Conservation (phyloP, 208 protist genomes). For the Strigomonas culicis region DNA sequence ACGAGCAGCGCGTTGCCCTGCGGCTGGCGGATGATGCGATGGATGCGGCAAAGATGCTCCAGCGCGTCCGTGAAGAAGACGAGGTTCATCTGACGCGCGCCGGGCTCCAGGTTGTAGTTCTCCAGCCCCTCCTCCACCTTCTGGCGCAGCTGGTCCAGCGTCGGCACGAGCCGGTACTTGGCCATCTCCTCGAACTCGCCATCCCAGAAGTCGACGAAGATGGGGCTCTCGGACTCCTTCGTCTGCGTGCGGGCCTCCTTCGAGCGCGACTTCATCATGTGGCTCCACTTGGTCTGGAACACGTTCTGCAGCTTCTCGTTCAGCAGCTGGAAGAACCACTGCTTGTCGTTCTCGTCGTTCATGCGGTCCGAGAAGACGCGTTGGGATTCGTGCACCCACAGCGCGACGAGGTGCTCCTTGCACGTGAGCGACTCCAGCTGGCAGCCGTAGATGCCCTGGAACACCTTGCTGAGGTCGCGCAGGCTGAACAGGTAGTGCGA, state of each 20-base stretch:
- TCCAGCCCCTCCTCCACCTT: conserved; percentile 93
- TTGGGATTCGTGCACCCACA: conserved; percentile 98
- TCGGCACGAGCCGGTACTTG: conserved; percentile 94
- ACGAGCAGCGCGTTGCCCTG: conserved; percentile 97
- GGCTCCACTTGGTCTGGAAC: conserved; percentile 93
- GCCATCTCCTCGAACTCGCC: conserved; percentile 91
- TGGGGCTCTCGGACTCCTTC: conserved; percentile 82
- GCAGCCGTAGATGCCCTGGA: conserved; percentile 95
- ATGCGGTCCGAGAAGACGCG: conserved; percentile 98
- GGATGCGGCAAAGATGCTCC: conserved; percentile 96
- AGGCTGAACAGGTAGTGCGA: conserved; percentile 99
- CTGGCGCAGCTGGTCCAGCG: conserved; percentile 80
- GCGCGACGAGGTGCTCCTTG: conserved; percentile 92
- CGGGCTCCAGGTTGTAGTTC: conserved; percentile 93
- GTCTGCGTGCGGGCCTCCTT: conserved; percentile 34
- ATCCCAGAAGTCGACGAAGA: conserved; percentile 96
- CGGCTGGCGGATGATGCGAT: conserved; percentile 95
- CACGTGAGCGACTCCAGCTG: conserved; percentile 87
- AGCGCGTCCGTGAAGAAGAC: conserved; percentile 99
- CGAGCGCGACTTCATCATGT: conserved; percentile 82
- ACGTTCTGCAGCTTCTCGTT: conserved; percentile 89
- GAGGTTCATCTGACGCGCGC: conserved; percentile 92
- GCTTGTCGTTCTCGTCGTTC: conserved; percentile 90
- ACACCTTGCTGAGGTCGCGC: conserved; percentile 97
- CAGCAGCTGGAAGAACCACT: conserved; percentile 92